Conservation (phyloP, 73 alveolate genomes). For the Tetrahymena elliotti region DNA sequence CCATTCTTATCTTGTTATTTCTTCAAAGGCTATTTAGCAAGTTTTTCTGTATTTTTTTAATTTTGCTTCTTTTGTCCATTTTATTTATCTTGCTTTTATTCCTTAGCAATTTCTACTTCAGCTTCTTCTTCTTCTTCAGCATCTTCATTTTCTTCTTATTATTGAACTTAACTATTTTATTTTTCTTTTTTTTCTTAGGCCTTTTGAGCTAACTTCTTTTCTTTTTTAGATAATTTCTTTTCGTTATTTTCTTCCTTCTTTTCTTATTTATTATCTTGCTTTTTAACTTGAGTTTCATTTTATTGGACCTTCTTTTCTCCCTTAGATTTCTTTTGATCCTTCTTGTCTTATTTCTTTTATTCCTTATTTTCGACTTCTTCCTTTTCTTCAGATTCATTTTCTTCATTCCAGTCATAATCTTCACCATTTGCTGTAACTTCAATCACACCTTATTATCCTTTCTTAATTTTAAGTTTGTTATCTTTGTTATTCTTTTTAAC, state of each 20-base stretch:
- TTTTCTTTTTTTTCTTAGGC: not conserved
- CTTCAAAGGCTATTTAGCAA: not conserved
- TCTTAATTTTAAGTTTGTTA: constrained; percentile 1
- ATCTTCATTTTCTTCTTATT: not conserved
- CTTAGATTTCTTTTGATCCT: constrained; percentile 7
- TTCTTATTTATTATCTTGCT: constrained; percentile 1
- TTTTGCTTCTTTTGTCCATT: not conserved
- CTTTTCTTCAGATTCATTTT: constrained; percentile 42
- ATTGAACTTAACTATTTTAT: not conserved
- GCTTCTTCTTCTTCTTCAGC: not conserved
- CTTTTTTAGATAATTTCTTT: constrained; percentile 9
- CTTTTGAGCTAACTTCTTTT: not conserved
- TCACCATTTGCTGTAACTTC: constrained; percentile 12
- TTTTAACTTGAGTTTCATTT: not conserved
- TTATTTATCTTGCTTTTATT: not conserved
- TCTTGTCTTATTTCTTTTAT: constrained; percentile 17
- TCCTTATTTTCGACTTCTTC: constrained; percentile 23
- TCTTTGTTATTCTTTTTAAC: constrained; percentile 16
- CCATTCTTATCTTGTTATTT: not conserved
- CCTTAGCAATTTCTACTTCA: not conserved
- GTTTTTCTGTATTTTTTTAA: not conserved
- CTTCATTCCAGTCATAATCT: constrained; percentile 17
- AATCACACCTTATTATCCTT: constrained; percentile 6
- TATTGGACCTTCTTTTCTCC: constrained; percentile 11
- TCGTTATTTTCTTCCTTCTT: constrained; percentile 7